Evolutionary conservation across 768 basidiomycete species (phyloP), one percentile per base, ranked within the genome.

Genomic region (Suillus subaureus): DNA sequence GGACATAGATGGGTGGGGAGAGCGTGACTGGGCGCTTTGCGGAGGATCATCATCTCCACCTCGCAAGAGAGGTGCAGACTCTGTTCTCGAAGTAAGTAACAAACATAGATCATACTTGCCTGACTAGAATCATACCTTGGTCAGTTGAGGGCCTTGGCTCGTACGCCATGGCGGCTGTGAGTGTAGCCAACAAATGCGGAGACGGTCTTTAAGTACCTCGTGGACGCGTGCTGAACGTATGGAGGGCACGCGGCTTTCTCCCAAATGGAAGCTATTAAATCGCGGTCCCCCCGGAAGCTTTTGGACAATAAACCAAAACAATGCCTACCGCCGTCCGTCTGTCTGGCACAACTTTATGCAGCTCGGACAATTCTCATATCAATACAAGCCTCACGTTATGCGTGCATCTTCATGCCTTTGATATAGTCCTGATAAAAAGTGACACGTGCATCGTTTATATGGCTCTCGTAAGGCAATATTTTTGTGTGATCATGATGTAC

Each of bases 1-100:
- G 11, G 71, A 54, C 8, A 71, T 28, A 18, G 77, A 68, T 52
- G 68, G 78, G 16, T 67, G 70, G 79, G 85, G 67, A 1, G 73
- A 87, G 79, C 51, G 81, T 66, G 49, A 69, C 75, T 26, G 70
- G 68, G 13, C 58, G 57, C 66, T 65, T n/a, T 69, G 70, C 40
- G 67, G 69, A 56, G 71, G 72, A 54, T 70, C 73, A 35, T 75
- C 78, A 61, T 82, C 77, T 49, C 81, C 74, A 72, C 86, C 82
- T 66, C 81, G 81, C 28, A 93, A 76, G 56, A 93, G 80, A 43
- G 91, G 87, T 4, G 89, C 87, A 33, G 84, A 74, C 77, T 93
- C 92, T 92, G 74, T 16, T 68, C 62, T 33, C 37, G 28, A 55
- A 26, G 61, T 62, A 63, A 69, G 70, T 35, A 15, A 52, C 60